A percentile compares a stretch with the other conserved stretches of the same genome.
phyloP scores from a whole-genome alignment of 192 early-diverging fungal genomes.

The Polychytrium aggregatum region DNA sequence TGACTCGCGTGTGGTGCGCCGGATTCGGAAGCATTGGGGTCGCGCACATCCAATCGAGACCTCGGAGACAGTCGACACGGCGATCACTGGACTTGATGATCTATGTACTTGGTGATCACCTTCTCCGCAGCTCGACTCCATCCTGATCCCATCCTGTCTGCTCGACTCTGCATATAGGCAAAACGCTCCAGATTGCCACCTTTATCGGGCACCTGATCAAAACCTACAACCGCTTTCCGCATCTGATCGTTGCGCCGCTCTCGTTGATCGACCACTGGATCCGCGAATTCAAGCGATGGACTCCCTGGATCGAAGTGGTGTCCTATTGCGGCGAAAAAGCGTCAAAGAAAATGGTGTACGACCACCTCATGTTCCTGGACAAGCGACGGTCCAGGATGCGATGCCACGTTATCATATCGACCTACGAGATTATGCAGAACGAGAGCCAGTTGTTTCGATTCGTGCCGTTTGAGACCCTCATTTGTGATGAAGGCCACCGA shows the following conservation, averaged over 20 bases:
- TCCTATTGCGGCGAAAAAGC: slow-evolving; percentile 38
- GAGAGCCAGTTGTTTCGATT: slow-evolving; percentile 30
- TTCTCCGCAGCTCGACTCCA: no score
- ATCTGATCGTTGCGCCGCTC: slow-evolving; percentile 55
- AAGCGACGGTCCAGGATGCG: slow-evolving; percentile 11
- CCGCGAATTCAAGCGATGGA: slow-evolving; percentile 62
- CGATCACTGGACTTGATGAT: no score
- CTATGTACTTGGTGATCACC: no score
- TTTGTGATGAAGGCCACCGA: slow-evolving; percentile 71
- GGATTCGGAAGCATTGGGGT: no score
- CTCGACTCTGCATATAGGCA: no score
- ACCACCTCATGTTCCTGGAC: slow-evolving; percentile 35
- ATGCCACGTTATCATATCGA: slow-evolving; percentile 63
- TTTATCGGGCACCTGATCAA: no score
- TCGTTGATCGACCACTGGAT: slow-evolving; percentile 57
- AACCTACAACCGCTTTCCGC: slow-evolving; percentile 42
- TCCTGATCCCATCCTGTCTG: no score
- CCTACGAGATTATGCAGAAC: slow-evolving; percentile 43
- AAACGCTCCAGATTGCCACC: no score
- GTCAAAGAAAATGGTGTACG: slow-evolving; percentile 31
- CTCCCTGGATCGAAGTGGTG: slow-evolving; percentile 44
- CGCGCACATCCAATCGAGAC: no score
- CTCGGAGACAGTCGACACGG: no score
- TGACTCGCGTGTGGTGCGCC: no score
- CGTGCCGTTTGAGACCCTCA: slow-evolving; percentile 50